These are phyloP conservation scores for Phytophthora sp. DNA, from an alignment of 352 stramenopile species.

Conservation along the genomic window DNA sequence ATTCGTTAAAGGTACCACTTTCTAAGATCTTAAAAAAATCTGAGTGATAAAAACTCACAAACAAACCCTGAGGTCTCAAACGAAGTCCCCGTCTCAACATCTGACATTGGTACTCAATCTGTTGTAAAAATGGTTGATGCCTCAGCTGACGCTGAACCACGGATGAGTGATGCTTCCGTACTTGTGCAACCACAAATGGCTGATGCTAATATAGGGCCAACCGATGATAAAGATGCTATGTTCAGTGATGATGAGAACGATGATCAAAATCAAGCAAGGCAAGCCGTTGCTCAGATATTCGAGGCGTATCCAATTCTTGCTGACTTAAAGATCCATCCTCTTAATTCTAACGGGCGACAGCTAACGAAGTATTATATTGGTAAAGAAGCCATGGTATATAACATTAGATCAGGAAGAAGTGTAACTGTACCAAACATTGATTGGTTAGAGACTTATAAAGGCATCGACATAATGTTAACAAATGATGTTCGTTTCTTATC, in stretches of 20 bases:
- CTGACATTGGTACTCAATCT: too few relatives aligned
- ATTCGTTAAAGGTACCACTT: not conserved
- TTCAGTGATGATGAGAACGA: not conserved
- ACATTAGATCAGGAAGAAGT: too few relatives aligned
- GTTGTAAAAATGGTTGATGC: too few relatives aligned
- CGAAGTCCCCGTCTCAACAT: too few relatives aligned
- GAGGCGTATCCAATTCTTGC: too few relatives aligned
- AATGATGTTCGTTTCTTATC: too few relatives aligned
- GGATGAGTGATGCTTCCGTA: too few relatives aligned
- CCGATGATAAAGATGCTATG: not conserved
- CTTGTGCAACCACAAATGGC: not conserved
- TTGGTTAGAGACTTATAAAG: not conserved
- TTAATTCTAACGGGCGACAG: not conserved
- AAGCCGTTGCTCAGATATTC: not conserved
- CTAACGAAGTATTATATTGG: not conserved
- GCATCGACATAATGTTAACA: not conserved
- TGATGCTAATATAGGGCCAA: not conserved
- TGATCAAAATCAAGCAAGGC: not conserved
- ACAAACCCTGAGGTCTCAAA: constrained; percentile 3
- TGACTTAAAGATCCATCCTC: not conserved
- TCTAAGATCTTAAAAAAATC: constrained; percentile 4
- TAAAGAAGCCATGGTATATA: not conserved
- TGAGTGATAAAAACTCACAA: not conserved
- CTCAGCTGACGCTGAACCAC: too few relatives aligned
- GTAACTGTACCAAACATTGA: not conserved